Conservation (phyloP, 2,329 filamentous ascomycete genomes). For the Alternaria brassicicola region DNA sequence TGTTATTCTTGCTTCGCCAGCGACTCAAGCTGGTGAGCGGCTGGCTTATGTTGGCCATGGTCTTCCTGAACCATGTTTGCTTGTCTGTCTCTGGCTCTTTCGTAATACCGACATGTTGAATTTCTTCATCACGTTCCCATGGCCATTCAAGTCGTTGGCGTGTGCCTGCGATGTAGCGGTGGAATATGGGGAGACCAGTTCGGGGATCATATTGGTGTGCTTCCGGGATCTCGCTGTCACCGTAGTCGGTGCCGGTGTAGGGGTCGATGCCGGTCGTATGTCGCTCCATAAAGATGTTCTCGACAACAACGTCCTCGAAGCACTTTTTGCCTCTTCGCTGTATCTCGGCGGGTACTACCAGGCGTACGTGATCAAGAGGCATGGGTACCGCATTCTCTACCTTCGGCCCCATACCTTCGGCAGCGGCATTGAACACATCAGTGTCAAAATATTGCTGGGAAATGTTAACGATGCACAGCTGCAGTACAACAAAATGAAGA, state of each 20-base stretch:
- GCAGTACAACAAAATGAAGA: not conserved
- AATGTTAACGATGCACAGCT: not conserved
- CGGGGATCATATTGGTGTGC: constrained; percentile 40
- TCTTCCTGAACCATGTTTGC: constrained; percentile 20
- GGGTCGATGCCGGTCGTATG: constrained; percentile 42
- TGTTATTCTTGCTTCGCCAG: constrained; percentile 20
- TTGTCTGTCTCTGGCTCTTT: constrained; percentile 14
- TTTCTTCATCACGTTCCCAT: constrained; percentile 31
- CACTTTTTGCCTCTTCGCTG: constrained; percentile 55
- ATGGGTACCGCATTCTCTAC: constrained; percentile 62
- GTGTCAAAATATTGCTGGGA: constrained; percentile 51
- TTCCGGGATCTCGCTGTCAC: constrained; percentile 31
- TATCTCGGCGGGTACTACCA: constrained; percentile 73
- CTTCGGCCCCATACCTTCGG: constrained; percentile 49
- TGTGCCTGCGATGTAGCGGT: constrained; percentile 47
- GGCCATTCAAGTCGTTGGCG: constrained; percentile 40
- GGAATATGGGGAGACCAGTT: constrained; percentile 38
- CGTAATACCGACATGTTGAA: constrained; percentile 8
- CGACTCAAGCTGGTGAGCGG: constrained; percentile 26
- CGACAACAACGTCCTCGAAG: constrained; percentile 61
- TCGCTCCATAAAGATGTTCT: constrained; percentile 39
- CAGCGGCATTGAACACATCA: constrained; percentile 41
- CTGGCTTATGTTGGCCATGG: constrained; percentile 23
- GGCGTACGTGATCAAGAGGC: constrained; percentile 74
- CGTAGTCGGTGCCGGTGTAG: constrained; percentile 38